Percentiles rank a stretch among this genome's conserved stretches.
Evolutionary conservation across 2,329 filamentous ascomycete species (phyloP).

Genomic region (Chaetomiaceae sp.): DNA sequence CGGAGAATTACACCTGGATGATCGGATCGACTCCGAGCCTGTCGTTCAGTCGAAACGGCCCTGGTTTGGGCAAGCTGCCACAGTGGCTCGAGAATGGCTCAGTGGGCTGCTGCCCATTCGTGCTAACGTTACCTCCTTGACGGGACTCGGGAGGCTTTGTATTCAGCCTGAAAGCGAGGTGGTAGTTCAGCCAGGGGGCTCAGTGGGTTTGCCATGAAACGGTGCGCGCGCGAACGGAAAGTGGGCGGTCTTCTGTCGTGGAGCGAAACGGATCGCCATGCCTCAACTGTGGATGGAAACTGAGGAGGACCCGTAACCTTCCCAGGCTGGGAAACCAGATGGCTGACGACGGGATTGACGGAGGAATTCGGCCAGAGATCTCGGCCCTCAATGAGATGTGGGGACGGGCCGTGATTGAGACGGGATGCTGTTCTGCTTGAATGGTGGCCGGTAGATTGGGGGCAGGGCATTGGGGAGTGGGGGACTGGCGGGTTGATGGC

Average conservation of each 20-base stretch:
- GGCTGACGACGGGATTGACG: conserved; percentile 1
- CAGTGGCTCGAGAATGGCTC: no score
- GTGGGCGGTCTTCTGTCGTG: background rate
- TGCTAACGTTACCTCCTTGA: conserved; percentile 7
- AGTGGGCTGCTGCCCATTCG: background rate
- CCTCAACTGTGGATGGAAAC: conserved; percentile 17
- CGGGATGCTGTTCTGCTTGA: background rate
- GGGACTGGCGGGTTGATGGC: no score
- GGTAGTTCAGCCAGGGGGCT: conserved; percentile 4
- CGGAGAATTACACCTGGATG: conserved; percentile 15
- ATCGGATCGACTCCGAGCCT: conserved; percentile 16
- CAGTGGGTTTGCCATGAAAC: background rate
- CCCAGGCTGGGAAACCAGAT: background rate
- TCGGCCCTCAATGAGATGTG: no score
- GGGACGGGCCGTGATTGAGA: background rate
- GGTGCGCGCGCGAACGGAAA: conserved; percentile 5
- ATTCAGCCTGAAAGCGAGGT: conserved; percentile 22
- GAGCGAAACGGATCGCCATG: background rate
- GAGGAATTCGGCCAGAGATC: no score
- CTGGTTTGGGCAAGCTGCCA: no score
- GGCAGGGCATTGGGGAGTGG: no score
- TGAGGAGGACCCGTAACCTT: conserved; percentile 11
- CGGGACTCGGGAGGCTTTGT: conserved; percentile 12
- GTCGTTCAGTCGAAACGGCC: conserved; percentile 9
- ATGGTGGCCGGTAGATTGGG: no score